Base-by-base conservation (phyloP, 495 filamentous ascomycete species). In the Penicillium macrosclerotiorum region DNA sequence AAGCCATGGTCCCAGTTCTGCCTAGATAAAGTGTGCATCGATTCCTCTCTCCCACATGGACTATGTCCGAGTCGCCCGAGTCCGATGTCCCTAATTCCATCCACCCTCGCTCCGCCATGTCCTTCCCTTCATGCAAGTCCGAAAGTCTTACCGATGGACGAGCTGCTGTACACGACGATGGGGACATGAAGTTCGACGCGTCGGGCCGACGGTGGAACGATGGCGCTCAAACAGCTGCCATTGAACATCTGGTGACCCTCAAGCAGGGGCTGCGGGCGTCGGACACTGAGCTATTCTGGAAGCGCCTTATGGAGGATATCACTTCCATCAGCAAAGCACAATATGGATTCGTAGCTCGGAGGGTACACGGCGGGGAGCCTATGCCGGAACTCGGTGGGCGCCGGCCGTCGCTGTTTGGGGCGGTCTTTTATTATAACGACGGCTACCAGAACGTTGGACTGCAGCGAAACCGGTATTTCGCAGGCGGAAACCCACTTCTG, bases 401-500 rank as follows among this genome's bases (percentile, higher is more conserved):
- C 27, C 62, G 79, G 20, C 79, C 82, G n/a, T 82, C 77, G 54
- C 59, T 88, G 38, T 80, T 85, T 66, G 84, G 79, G 11, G 68
- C 81, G 4, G 85, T 79, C 5, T 85, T 86, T 40, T 89, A 87
- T 55, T 79, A 81, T 66, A 80, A 84, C 56, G 79, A 87, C 48
- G 83, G 81, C 11, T 65, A 72, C 18, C 71, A 80, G 17, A 68
- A 69, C 5, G 70, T 77, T 27, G 64, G 76, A 9, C 60, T 81
- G 24, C 69, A 82, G 46, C 74, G 74, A 44, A 71, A 86, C 53
- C 78, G 79, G 40, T 88, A 86, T 64, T 75, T 81, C 52, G 79
- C 81, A 25, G 83, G 81, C 44, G 79, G 77, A 19, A 72, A 81
- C 74, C 57, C 84, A 70, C 29, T 88, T 75, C 64, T 77, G 27